Evolutionary conservation across 768 basidiomycete species (phyloP), one percentile per base, ranked within the genome.

Genomic region (Pulveroboletus sp.): DNA sequence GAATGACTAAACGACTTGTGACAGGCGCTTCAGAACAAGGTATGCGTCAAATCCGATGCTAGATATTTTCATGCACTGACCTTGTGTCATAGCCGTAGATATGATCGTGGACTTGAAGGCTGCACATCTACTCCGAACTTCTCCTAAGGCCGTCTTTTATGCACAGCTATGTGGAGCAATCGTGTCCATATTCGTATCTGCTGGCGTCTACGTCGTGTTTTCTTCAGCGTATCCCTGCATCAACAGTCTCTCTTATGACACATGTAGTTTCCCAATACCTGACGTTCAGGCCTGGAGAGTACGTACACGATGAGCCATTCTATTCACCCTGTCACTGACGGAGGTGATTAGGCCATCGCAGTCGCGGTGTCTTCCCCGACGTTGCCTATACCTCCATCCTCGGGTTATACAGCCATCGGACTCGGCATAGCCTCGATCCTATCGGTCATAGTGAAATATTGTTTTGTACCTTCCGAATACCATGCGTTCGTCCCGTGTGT

Each of bases 91-190:
- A 66, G 73, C 80, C 20, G 59, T 75, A 25, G 84, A 85, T 60
- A 84, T 85, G 84, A 79, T 77, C 39, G 76, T 81, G 47, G 84
- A 85, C 61, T 63, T 85, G 56, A 84, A 85, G 68, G 81, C 84
- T n/a, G 80, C 81, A 51, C 83, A 83, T 62, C 78, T 85, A 49
- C 74, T 84, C 21, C 72, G 83, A 43, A 77, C 81, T 12, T 84
- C 81, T 56, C 83, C 83, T 33, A 74, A 67, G 47, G 79, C 80
- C 63, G 79, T 84, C 66, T 84, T 84, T 59, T 69, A 79, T 51
- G 80, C 78, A 21, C 81, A 82, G 64, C 66, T 82, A 4, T 72
- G 69, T 51, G 82, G 83, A 43, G 70, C 81, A 19, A 69, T 81
- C 47, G 78, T 83, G 40, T 75, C 84, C 19, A 69, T 82, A 29